Evolutionary conservation across 192 early-diverging fungal species (phyloP).

Genomic region (Phlyctochytrium planicorne): DNA sequence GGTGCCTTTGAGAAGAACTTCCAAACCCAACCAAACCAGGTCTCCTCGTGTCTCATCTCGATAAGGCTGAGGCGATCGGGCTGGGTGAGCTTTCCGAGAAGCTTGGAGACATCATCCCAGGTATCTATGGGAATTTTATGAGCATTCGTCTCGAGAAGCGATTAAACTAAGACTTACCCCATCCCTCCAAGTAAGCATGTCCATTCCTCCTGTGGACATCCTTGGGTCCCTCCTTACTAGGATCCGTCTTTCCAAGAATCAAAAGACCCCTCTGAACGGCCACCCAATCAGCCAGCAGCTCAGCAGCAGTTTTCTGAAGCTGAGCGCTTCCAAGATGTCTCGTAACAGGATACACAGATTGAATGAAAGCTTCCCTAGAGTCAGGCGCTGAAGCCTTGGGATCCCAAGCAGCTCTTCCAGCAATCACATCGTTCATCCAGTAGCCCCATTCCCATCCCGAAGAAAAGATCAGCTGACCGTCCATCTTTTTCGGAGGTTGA

Average conservation of each 20-base stretch:
- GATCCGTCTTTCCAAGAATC: constrained; percentile 16
- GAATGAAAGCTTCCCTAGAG: constrained; percentile 8
- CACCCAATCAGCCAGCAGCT: constrained; percentile 11
- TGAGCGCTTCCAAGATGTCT: background rate
- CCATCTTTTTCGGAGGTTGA: constrained; percentile 23
- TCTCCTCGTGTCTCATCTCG: constrained; percentile 20
- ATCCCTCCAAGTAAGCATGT: constrained; percentile 25
- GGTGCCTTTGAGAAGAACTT: constrained; percentile 7
- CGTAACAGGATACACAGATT: background rate
- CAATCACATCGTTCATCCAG: constrained; percentile 27
- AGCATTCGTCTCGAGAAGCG: background rate
- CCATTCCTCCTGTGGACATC: constrained; percentile 17
- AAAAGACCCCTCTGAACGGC: constrained; percentile 10
- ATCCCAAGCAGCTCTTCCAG: constrained; percentile 22
- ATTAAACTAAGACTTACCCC: constrained; percentile 3
- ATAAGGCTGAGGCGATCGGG: constrained; percentile 23
- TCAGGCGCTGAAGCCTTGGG: constrained; percentile 1
- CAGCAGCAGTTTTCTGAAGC: constrained; percentile 6
- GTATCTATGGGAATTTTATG: constrained; percentile 8
- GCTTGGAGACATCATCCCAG: constrained; percentile 25
- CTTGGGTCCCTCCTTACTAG: background rate
- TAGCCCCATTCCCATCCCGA: constrained; percentile 29
- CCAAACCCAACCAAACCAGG: constrained; percentile 7
- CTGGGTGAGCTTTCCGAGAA: constrained; percentile 23
- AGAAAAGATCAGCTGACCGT: constrained; percentile 30